phyloP scores from a whole-genome alignment of 2,329 filamentous ascomycete species.

The Cryoendolithus antarcticus region DNA sequence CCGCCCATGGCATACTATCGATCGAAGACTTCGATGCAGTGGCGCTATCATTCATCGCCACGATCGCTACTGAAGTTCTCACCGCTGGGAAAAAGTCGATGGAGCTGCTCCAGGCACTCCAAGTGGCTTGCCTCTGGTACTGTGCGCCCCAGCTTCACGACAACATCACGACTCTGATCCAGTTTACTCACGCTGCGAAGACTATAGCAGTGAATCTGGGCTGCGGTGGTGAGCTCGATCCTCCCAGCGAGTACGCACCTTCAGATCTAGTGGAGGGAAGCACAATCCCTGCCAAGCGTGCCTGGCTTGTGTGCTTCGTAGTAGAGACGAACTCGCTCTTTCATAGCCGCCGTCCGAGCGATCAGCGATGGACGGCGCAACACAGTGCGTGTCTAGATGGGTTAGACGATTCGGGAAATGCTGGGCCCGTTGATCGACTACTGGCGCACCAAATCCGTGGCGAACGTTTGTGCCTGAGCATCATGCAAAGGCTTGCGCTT shows the following conservation, averaged over 20 bases:
- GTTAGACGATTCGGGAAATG: constrained; percentile 9
- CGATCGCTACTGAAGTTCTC: constrained; percentile 37
- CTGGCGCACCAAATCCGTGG: constrained; percentile 16
- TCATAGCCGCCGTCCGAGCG: constrained; percentile 8
- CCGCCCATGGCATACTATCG: constrained; percentile 37
- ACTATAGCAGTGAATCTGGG: constrained; percentile 73
- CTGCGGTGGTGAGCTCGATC: constrained; percentile 35
- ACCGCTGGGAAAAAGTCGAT: constrained; percentile 66
- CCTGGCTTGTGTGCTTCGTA: constrained; percentile 12
- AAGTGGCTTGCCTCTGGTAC: constrained; percentile 67
- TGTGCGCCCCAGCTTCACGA: constrained; percentile 60
- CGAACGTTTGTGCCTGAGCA: constrained; percentile 13
- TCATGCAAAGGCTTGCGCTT: constrained; percentile 12
- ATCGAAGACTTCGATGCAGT: constrained; percentile 48
- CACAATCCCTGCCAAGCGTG: constrained; percentile 6
- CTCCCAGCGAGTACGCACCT: not conserved
- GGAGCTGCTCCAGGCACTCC: constrained; percentile 68
- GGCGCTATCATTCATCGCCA: constrained; percentile 50
- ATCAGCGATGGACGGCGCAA: constrained; percentile 11
- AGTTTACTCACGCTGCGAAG: constrained; percentile 64
- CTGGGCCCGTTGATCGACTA: constrained; percentile 9
- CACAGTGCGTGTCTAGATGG: constrained; percentile 13
- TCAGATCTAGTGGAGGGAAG: not conserved
- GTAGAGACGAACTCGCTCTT: constrained; percentile 7
- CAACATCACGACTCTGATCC: constrained; percentile 77